Evolutionary conservation across 2,329 filamentous ascomycete species (phyloP).

Genomic region (Talaromyces pinophilus): DNA sequence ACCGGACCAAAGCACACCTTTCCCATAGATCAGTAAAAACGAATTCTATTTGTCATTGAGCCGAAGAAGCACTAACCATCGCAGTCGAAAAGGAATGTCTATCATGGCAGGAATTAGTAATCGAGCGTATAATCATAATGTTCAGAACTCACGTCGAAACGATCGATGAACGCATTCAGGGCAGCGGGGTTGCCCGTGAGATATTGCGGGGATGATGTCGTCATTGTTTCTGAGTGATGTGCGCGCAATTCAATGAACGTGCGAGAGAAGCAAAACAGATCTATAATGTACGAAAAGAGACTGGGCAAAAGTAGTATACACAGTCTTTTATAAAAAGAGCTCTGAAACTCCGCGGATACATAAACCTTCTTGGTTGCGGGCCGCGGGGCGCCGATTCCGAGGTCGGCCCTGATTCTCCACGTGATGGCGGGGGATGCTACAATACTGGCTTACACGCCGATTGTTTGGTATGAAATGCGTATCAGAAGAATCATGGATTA

Average conservation of each 20-base stretch:
- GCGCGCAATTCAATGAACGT: background rate
- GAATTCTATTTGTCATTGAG: background rate
- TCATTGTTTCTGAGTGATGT: background rate
- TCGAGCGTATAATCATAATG: background rate
- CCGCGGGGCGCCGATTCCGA: conserved; percentile 1
- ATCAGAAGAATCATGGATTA: too few relatives aligned
- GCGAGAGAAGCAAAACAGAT: background rate
- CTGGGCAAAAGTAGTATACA: background rate
- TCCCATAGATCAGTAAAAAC: conserved; percentile 44
- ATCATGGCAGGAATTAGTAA: conserved; percentile 27
- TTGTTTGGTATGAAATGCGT: too few relatives aligned
- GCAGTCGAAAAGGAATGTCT: conserved; percentile 95
- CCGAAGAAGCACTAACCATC: conserved; percentile 66
- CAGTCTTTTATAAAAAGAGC: background rate
- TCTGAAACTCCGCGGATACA: background rate
- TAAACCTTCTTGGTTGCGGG: background rate
- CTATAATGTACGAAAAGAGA: background rate
- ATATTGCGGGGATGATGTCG: conserved; percentile 49
- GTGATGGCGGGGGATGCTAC: background rate
- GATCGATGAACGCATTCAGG: conserved; percentile 80
- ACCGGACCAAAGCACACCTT: conserved; percentile 95
- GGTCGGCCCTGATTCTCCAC: background rate
- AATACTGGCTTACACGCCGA: background rate
- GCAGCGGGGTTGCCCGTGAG: conserved; percentile 76
- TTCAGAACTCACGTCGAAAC: conserved; percentile 77